Base-by-base conservation (phyloP, 1,284 basidiomycete species). In the Rhodotorula sp. region DNA sequence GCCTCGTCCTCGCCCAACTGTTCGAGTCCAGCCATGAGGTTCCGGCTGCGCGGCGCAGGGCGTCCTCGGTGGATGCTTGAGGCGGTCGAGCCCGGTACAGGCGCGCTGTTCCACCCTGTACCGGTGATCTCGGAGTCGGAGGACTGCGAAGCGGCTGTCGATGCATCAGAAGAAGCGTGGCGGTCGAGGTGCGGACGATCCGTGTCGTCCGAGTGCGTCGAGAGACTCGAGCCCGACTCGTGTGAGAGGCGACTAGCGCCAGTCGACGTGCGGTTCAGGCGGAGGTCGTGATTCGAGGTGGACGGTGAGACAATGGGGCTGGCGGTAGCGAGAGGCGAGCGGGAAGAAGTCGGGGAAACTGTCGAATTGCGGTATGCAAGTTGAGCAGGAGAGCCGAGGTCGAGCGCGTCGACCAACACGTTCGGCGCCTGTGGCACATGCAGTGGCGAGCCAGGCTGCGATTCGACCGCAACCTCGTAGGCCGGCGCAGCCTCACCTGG, bases 121-220 rank as follows among this genome's bases (percentile, higher is more conserved):
- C 64, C 64, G 3, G 4, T 8, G 20, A 48, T 44, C 8, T 59
- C 57, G 0, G 63, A 52, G n/a, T 69, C 65, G 9, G 65, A 62
- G 11, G 64, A 69, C 30, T n/a, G n/a, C 36, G 54, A 60, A 17
- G 47, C 44, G 46, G 61, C 32, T 32, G 54, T 13, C 52, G 62
- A 68, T 2, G 56, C 53, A 32, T 39, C 55, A 3, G 62, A 68
- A 0, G 70, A 72, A 5, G 36, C 34, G 19, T 76, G 65, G 9
- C 60, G 64, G 22, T 79, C 79, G n/a, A 79, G 77, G 47, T 78
- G 77, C 13, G 77, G 68, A 51, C 49, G 54, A 54, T 53, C 59
- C 10, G 39, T 27, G 1, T 24, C 34, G 52, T 46, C 47, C 32
- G 66, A 60, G 36, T 58, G 59, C 10, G 44, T 48, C 56, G 60